These are phyloP conservation scores for Paspalum vaginatum DNA, from an alignment of 176 grass and related monocot species.

Conservation along the genomic window DNA sequence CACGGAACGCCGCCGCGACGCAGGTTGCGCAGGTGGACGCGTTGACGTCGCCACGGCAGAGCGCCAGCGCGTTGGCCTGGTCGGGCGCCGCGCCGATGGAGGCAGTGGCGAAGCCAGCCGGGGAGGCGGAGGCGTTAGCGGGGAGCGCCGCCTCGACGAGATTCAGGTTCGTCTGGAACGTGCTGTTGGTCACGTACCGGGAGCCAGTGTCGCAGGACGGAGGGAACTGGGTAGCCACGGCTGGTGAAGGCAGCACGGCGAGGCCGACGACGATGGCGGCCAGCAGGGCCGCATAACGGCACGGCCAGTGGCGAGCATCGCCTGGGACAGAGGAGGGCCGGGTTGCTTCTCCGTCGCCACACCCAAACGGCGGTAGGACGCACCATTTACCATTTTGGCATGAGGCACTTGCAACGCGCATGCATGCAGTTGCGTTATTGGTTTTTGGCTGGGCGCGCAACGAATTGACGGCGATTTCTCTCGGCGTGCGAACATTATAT, in stretches of 20 bases:
- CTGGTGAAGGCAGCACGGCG: neutral
- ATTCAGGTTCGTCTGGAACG: conserved; percentile 41
- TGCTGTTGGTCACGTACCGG: neutral
- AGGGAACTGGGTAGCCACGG: neutral
- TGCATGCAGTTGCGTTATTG: too few relatives aligned
- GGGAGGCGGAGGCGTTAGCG: conserved; percentile 21
- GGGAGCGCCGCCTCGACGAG: conserved; percentile 4
- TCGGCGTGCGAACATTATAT: too few relatives aligned
- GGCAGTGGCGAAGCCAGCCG: conserved; percentile 25
- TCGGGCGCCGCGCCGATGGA: conserved; percentile 27
- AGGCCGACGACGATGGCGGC: neutral
- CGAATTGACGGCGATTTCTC: too few relatives aligned
- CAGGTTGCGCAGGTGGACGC: conserved; percentile 39
- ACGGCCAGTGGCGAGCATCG: neutral
- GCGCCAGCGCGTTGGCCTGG: conserved; percentile 40
- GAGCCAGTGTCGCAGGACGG: neutral
- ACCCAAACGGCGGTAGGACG: too few relatives aligned
- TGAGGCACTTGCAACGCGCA: too few relatives aligned
- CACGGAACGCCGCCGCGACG: conserved; percentile 21
- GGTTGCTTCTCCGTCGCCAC: neutral
- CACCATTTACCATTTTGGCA: too few relatives aligned
- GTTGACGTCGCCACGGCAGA: conserved; percentile 69
- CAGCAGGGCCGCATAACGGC: neutral
- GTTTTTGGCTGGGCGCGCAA: too few relatives aligned
- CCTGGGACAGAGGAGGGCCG: neutral